Evolutionary conservation across 169 alveolate species (phyloP), one percentile per base, ranked within the genome.

Genomic region (Plasmodium relictum): DNA sequence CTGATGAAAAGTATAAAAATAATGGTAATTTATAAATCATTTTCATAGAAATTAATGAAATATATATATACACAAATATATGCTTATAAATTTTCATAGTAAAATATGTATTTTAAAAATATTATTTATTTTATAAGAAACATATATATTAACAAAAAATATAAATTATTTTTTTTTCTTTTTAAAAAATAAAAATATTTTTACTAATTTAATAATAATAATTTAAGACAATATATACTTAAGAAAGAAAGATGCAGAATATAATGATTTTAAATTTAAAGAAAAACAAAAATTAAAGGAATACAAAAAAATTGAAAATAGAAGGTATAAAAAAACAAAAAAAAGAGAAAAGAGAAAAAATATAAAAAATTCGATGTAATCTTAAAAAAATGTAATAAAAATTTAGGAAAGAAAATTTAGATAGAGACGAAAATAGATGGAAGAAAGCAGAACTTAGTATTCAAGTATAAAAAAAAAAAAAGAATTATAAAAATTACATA

Each of bases 401-500:
- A 52, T 52, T 52, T 52, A 83, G 91, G 63, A 83, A 69, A 41
- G 91, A 83, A 58, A 83, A 68, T 63, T 48, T 83, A 16, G 54
- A 69, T 9, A 39, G 91, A n/a, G 24, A 68, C 45, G 91, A 83
- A 69, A 71, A 66, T 0, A 52, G 83, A 26, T 83, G 91, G 91
- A 6, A 68, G 50, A 22, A 22, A 7, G 73, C 39, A n/a, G 91
- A 83, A 39, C 63, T 68, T 24, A 69, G 54, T 16, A 73, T 31
- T 31, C 72, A 69, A 58, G 91, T 83, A 83, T 26, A 65, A 37
- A 52, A 18, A 59, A n/a, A 16, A 45, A 62, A 44, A 41, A 24
- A 52, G 61, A 66, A 18, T 9, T 37, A 50, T 7, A 42, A 9
- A 50, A 26, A 12, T 31, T 1, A 31, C 3, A 31, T 31, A 31